A percentile compares a stretch with the other conserved stretches of the same genome.
Conservation (phyloP, 1,284 basidiomycete species). For the Austroboletus novae-zelandiae region DNA sequence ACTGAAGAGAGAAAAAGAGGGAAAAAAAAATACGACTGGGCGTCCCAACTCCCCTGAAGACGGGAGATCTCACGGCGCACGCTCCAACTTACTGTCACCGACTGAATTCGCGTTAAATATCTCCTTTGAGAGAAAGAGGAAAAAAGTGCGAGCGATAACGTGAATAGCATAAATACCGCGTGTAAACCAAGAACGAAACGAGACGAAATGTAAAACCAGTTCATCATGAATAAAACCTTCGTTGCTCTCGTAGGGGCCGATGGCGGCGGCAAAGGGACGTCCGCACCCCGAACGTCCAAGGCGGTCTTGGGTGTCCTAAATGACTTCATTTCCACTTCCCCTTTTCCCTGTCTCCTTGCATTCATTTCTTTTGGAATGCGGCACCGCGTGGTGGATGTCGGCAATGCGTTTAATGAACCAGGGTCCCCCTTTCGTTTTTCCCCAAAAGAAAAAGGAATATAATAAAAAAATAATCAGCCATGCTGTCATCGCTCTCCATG, state of each 20-base stretch:
- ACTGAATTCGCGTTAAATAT: not conserved
- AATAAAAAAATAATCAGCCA: not conserved
- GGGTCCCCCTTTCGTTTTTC: not conserved
- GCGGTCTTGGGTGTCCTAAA: not conserved
- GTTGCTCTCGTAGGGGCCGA: not conserved
- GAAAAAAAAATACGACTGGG: not conserved
- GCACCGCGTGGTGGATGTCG: constrained; percentile 2
- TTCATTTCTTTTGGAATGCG: not conserved
- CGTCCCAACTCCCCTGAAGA: not conserved
- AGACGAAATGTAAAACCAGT: not conserved
- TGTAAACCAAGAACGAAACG: not conserved
- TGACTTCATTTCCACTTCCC: not conserved
- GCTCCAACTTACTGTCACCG: not conserved
- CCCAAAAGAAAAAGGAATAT: no score
- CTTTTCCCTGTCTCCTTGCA: not conserved
- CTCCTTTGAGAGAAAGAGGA: not conserved
- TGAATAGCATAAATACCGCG: not conserved
- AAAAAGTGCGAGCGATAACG: not conserved
- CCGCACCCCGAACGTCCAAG: not conserved
- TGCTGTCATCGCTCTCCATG: constrained; percentile 8
- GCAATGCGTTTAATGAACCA: not conserved
- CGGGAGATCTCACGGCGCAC: not conserved
- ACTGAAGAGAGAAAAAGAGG: not conserved
- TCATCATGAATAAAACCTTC: not conserved
- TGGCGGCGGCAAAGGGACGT: not conserved